These are phyloP conservation scores for Petunia axillaris DNA, from an alignment of 257 asterid genomes.

Conservation along the genomic window DNA sequence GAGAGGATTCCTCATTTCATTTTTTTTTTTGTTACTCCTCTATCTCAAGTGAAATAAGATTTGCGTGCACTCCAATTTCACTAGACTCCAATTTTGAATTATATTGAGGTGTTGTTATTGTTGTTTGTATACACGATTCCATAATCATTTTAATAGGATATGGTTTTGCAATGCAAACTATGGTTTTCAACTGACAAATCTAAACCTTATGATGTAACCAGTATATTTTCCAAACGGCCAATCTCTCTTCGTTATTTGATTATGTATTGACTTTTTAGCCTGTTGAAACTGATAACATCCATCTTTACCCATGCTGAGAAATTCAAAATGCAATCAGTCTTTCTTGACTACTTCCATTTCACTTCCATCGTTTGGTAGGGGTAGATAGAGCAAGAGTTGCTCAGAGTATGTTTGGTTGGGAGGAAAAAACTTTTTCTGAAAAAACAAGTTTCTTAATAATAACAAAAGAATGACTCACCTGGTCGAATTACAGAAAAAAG, in stretches of 20 bases:
- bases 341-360: neutral
- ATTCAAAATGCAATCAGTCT: neutral
- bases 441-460: neutral
- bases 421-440: neutral
- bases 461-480: neutral
- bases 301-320: neutral
- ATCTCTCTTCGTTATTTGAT: slow-evolving; percentile 1
- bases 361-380: neutral
- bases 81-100: too few relatives aligned
- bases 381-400: neutral
- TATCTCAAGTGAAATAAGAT: too few relatives aligned
- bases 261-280: neutral
- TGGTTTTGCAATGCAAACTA: neutral
- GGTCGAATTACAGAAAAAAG: too few relatives aligned
- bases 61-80: too few relatives aligned
- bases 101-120: too few relatives aligned
- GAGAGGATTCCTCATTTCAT: too few relatives aligned
- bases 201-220: slow-evolving; percentile 4
- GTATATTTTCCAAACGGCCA: neutral
- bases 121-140: too few relatives aligned
- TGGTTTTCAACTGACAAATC: slow-evolving; percentile 17
- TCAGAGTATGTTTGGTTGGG: too few relatives aligned
- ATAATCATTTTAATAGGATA: too few relatives aligned
- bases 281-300: neutral
- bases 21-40: too few relatives aligned